Conservation (phyloP, 805 yeast genomes). For the Zygosaccharomyces siamensis region DNA sequence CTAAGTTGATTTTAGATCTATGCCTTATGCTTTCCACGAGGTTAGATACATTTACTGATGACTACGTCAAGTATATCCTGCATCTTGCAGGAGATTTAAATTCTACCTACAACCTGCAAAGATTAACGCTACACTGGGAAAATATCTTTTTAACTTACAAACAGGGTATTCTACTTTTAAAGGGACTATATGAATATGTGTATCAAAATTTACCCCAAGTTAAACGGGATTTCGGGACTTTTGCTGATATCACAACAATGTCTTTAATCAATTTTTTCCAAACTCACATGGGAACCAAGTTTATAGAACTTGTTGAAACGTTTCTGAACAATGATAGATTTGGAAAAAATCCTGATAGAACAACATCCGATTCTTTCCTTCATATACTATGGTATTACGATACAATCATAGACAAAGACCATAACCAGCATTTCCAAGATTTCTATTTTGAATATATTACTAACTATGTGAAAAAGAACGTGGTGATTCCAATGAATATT, state of each 20-base stretch:
- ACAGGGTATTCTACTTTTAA: not conserved
- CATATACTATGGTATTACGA: slow-evolving; percentile 10
- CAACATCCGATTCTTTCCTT: slow-evolving; percentile 8
- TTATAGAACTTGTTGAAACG: not conserved
- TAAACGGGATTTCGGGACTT: not conserved
- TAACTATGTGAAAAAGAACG: slow-evolving; percentile 1
- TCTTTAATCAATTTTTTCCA: not conserved
- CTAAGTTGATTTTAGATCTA: slow-evolving; percentile 4
- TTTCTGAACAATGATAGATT: not conserved
- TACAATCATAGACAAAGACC: slow-evolving; percentile 4
- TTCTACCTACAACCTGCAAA: not conserved
- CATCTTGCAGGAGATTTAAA: not conserved
- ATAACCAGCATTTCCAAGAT: slow-evolving; percentile 1
- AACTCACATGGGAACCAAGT: not conserved
- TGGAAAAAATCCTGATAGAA: not conserved
- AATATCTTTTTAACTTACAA: not conserved
- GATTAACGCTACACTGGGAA: not conserved
- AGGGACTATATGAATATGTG: slow-evolving; percentile 3
- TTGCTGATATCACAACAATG: not conserved
- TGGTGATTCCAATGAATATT: slow-evolving; percentile 3
- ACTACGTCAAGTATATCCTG: not conserved
- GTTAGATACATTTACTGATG: not conserved
- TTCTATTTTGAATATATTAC: slow-evolving; percentile 12
- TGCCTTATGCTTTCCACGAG: slow-evolving; percentile 10
- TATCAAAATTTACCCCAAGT: slow-evolving; percentile 1